Conservation (phyloP, 2,329 filamentous ascomycete genomes). For the Tetracladium maxilliforme region DNA sequence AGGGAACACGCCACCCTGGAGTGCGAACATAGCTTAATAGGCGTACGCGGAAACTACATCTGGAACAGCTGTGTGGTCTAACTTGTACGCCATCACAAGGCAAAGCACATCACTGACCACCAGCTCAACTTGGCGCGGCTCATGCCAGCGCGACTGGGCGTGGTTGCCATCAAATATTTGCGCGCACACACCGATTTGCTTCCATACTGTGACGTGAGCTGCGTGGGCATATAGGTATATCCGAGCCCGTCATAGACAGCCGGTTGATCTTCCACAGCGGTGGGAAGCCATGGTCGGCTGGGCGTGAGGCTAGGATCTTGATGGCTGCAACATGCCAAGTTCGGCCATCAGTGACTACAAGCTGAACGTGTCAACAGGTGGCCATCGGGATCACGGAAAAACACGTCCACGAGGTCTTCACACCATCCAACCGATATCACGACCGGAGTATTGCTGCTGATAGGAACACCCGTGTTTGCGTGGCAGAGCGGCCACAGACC, state of each 20-base stretch:
- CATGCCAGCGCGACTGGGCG: not conserved
- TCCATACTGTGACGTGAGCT: too few relatives aligned
- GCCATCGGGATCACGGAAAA: constrained; percentile 1
- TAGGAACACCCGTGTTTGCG: too few relatives aligned
- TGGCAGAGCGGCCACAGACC: too few relatives aligned
- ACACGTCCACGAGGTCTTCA: constrained; percentile 1
- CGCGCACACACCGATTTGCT: too few relatives aligned
- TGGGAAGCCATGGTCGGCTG: too few relatives aligned
- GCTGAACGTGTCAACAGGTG: constrained; percentile 1
- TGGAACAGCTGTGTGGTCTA: constrained; percentile 2
- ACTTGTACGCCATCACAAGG: constrained; percentile 2
- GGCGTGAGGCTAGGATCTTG: too few relatives aligned
- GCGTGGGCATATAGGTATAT: too few relatives aligned
- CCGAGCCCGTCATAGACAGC: too few relatives aligned
- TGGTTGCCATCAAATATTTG: not conserved
- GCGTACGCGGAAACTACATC: constrained; percentile 1
- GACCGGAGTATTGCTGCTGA: constrained; percentile 1
- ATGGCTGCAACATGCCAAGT: not conserved
- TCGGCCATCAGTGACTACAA: not conserved
- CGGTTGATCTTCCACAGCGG: too few relatives aligned
- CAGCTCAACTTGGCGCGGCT: constrained; percentile 2
- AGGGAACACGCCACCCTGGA: too few relatives aligned
- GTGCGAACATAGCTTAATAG: constrained; percentile 1
- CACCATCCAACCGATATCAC: constrained; percentile 2
- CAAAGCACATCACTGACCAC: constrained; percentile 1